phyloP scores from a whole-genome alignment of 1,284 basidiomycete genomes.

The Cryptococcus sp. region DNA sequence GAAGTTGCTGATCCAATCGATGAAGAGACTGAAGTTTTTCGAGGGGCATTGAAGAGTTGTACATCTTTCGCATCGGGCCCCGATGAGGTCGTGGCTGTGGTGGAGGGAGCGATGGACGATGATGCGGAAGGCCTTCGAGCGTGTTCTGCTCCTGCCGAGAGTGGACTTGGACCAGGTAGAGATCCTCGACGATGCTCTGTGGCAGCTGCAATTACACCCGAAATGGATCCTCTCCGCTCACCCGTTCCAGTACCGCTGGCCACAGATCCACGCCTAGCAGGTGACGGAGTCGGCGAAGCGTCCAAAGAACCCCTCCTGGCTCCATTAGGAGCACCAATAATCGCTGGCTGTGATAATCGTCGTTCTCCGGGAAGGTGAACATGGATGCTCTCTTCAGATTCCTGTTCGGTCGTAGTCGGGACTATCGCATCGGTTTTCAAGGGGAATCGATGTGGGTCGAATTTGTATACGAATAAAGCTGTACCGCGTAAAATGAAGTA shows the following conservation, averaged over 20 bases:
- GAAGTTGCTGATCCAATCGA: slow-evolving; percentile 3
- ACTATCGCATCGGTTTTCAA: slow-evolving; percentile 36
- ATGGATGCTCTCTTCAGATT: slow-evolving; percentile 44
- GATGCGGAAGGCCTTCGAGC: slow-evolving; percentile 5
- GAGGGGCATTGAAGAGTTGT: slow-evolving; percentile 25
- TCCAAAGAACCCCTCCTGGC: neutral
- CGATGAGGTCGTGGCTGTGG: slow-evolving; percentile 1
- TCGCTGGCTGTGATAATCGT: slow-evolving; percentile 23
- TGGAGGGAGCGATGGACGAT: neutral
- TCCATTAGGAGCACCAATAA: neutral
- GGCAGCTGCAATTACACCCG: slow-evolving; percentile 1
- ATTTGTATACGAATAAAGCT: slow-evolving; percentile 75
- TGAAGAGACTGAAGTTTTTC: slow-evolving; percentile 10
- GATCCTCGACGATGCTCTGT: slow-evolving; percentile 7
- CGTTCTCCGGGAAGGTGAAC: slow-evolving; percentile 47
- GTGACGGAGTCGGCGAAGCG: neutral
- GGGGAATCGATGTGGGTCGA: slow-evolving; percentile 51
- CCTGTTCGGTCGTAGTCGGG: slow-evolving; percentile 33
- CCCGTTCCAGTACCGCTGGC: neutral
- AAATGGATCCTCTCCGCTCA: slow-evolving; percentile 6
- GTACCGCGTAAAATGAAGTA: slow-evolving; percentile 93
- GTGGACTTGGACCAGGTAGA: slow-evolving; percentile 10
- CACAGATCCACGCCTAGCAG: slow-evolving; percentile 6
- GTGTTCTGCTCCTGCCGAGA: neutral
- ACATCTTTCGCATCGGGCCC: slow-evolving; percentile 32